phyloP scores from a whole-genome alignment of 495 filamentous ascomycete species.

The Trichoderma parareesei region DNA sequence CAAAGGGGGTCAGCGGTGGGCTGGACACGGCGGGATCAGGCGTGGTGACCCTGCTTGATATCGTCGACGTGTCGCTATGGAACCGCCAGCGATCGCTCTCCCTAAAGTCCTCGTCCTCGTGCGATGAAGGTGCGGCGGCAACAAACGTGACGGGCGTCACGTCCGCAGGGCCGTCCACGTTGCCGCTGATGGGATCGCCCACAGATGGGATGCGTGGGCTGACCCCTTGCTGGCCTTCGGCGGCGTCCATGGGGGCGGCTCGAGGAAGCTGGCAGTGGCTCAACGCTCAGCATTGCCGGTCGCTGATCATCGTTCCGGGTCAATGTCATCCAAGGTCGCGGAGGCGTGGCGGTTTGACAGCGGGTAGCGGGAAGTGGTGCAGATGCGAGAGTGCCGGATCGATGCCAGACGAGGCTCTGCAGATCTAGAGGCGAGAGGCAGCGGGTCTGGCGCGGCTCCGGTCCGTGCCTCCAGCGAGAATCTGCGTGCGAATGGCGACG shows the following conservation, averaged over 20 bases:
- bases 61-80: constrained; percentile 5
- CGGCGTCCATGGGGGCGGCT: neutral
- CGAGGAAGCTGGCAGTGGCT: constrained; percentile 1
- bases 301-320: neutral
- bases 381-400: neutral
- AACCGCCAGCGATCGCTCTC: constrained; percentile 1
- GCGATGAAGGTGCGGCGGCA: neutral
- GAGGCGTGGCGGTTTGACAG: neutral
- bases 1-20: constrained; percentile 1
- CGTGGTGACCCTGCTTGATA: constrained; percentile 7
- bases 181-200: neutral
- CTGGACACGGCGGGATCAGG: neutral
- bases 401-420: constrained; percentile 5
- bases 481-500: neutral
- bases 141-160: neutral
- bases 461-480: neutral
- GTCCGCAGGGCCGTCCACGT: neutral
- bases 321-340: neutral
- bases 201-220: neutral
- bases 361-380: neutral
- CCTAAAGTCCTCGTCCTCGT: constrained; percentile 2
- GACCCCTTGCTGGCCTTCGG: neutral
- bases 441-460: neutral
- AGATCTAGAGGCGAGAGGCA: neutral
- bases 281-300: constrained; percentile 5